phyloP scores from a whole-genome alignment of 1,284 basidiomycete species.

The Tilletia caries region DNA sequence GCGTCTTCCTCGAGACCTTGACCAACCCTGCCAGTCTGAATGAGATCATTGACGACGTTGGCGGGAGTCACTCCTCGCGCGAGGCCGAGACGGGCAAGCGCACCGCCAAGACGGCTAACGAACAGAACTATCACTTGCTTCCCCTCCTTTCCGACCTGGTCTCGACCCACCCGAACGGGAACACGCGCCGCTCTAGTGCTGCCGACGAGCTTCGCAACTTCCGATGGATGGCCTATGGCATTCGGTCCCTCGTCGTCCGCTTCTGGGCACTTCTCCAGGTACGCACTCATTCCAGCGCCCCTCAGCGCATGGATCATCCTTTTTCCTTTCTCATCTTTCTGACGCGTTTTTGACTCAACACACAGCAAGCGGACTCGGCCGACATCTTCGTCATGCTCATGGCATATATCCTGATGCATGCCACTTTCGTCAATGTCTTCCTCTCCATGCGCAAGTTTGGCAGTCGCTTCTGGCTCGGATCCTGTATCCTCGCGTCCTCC shows the following conservation, averaged over 20 bases:
- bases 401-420: constrained; percentile 94
- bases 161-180: not conserved
- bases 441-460: constrained; percentile 53
- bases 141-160: constrained; percentile 6
- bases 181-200: constrained; percentile 18
- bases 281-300: not conserved
- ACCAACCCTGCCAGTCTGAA: not conserved
- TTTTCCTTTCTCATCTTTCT: not conserved
- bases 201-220: constrained; percentile 39
- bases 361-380: constrained; percentile 79
- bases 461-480: constrained; percentile 52
- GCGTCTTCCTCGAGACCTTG: constrained; percentile 6
- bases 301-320: constrained; percentile 1
- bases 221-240: constrained; percentile 44
- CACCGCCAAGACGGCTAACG: not conserved
- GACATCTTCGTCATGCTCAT: constrained; percentile 94
- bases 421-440: constrained; percentile 74
- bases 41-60: not conserved
- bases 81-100: not conserved
- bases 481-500: constrained; percentile 78
- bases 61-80: not conserved
- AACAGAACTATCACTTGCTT: not conserved
- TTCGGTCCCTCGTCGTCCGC: constrained; percentile 44
- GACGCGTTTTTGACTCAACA: constrained; percentile 41
- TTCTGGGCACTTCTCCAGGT: constrained; percentile 45